A percentile compares a stretch with the other conserved stretches of the same genome.
Conservation (phyloP, 2,329 filamentous ascomycete species). For the Fusarium piperis region DNA sequence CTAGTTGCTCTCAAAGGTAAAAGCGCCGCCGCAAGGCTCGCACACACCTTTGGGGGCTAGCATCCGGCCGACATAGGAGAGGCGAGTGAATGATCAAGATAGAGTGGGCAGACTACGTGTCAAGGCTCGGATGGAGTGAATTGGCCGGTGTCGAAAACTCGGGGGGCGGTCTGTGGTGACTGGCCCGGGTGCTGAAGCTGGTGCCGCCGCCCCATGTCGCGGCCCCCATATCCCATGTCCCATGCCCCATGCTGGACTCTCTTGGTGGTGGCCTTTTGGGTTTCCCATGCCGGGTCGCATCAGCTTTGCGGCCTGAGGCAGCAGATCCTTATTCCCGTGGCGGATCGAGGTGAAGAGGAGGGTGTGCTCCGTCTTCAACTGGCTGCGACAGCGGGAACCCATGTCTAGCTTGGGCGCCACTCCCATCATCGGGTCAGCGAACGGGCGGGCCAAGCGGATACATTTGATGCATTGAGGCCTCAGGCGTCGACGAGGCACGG, state of each 20-base stretch:
- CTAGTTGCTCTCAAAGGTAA: constrained; percentile 4
- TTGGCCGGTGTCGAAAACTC: constrained; percentile 23
- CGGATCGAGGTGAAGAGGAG: constrained; percentile 26
- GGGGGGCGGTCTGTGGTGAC: constrained; percentile 34
- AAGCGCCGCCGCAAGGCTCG: constrained; percentile 13
- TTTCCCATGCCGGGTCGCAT: constrained; percentile 40
- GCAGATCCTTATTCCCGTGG: constrained; percentile 38
- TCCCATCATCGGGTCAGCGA: constrained; percentile 43
- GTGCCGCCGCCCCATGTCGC: constrained; percentile 15
- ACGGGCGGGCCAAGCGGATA: constrained; percentile 37
- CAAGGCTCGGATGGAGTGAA: constrained; percentile 22
- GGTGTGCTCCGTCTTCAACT: constrained; percentile 30
- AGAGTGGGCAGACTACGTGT: constrained; percentile 32
- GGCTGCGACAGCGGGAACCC: constrained; percentile 32
- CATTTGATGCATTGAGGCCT: constrained; percentile 19
- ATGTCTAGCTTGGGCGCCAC: constrained; percentile 40
- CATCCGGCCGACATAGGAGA: constrained; percentile 32
- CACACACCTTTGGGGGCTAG: constrained; percentile 21
- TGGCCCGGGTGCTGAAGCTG: constrained; percentile 20
- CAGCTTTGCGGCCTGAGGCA: constrained; percentile 37
- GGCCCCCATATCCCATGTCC: constrained; percentile 9
- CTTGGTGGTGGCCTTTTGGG: constrained; percentile 32
- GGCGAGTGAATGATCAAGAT: constrained; percentile 7
- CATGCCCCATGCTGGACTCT: constrained; percentile 15
- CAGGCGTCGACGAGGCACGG: constrained; percentile 11